phyloP scores from a whole-genome alignment of 2,329 filamentous ascomycete species.

The Ophidiomyces ophidiicola region DNA sequence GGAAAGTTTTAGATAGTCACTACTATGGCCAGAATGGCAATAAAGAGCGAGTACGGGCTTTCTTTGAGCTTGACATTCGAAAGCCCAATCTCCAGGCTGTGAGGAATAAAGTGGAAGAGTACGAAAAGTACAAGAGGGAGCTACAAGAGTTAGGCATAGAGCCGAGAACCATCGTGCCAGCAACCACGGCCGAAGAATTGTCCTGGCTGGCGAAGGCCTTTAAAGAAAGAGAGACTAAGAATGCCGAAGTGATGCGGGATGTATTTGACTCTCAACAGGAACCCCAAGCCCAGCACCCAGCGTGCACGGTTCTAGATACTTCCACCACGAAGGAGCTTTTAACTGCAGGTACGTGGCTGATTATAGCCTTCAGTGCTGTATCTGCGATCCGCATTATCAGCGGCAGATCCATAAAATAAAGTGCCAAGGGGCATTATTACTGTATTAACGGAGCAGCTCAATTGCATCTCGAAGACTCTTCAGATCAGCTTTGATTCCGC shows the following conservation, averaged over 20 bases:
- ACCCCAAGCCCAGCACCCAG: conserved; percentile 1
- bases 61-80: neutral
- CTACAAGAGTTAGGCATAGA: conserved; percentile 2
- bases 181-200: neutral
- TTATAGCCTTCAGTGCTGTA: conserved; percentile 4
- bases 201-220: neutral
- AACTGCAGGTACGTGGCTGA: neutral
- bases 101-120: neutral
- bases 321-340: neutral
- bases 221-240: neutral
- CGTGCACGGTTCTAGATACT: neutral
- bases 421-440: neutral
- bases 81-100: neutral
- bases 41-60: neutral
- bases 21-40: conserved; percentile 8
- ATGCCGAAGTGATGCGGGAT: neutral
- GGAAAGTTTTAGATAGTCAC: conserved; percentile 6
- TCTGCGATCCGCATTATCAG: conserved; percentile 3
- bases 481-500: neutral
- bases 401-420: conserved; percentile 3
- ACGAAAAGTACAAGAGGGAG: conserved; percentile 2
- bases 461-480: too few relatives aligned
- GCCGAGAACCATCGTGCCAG: neutral
- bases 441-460: conserved; percentile 2
- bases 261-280: conserved; percentile 1